phyloP scores from a whole-genome alignment of 2,329 filamentous ascomycete genomes.

The Aureobasidium sp. region DNA sequence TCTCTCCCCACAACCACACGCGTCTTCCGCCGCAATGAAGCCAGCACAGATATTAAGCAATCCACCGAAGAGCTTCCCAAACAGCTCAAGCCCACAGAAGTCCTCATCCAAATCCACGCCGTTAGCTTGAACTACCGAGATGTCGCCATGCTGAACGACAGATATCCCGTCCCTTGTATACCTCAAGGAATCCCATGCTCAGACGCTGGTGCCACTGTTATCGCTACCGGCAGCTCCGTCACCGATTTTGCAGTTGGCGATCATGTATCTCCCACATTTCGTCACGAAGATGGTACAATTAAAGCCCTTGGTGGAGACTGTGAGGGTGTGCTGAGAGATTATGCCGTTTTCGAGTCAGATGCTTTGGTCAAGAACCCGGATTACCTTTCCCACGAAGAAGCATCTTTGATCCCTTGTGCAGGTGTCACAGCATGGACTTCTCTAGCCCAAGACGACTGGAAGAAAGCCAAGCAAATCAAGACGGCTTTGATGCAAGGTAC shows the following conservation, averaged over 20 bases:
- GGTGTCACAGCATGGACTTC: constrained; percentile 42
- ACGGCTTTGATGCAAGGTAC: constrained; percentile 41
- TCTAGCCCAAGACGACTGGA: constrained; percentile 23
- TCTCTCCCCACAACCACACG: constrained; percentile 20
- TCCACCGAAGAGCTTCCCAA: constrained; percentile 18
- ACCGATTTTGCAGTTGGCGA: constrained; percentile 20
- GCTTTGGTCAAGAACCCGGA: constrained; percentile 32
- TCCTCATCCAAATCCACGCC: constrained; percentile 27
- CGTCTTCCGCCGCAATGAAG: constrained; percentile 30
- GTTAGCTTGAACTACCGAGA: constrained; percentile 29
- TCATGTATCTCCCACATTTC: constrained; percentile 28
- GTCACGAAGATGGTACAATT: constrained; percentile 33
- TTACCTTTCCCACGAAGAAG: constrained; percentile 33
- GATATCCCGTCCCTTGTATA: constrained; percentile 27
- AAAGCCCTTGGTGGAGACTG: constrained; percentile 37
- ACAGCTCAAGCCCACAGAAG: constrained; percentile 17
- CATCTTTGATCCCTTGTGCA: constrained; percentile 38
- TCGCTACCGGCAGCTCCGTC: constrained; percentile 22
- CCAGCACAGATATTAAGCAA: constrained; percentile 21
- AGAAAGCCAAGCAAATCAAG: constrained; percentile 33
- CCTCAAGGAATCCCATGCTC: constrained; percentile 27
- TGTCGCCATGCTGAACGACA: constrained; percentile 28
- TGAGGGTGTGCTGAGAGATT: constrained; percentile 38
- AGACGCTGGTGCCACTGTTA: constrained; percentile 28
- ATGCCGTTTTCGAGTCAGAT: constrained; percentile 36